Evolutionary conservation across 306 rosid genomes (phyloP).

Genomic region (Dryas octopetala): DNA sequence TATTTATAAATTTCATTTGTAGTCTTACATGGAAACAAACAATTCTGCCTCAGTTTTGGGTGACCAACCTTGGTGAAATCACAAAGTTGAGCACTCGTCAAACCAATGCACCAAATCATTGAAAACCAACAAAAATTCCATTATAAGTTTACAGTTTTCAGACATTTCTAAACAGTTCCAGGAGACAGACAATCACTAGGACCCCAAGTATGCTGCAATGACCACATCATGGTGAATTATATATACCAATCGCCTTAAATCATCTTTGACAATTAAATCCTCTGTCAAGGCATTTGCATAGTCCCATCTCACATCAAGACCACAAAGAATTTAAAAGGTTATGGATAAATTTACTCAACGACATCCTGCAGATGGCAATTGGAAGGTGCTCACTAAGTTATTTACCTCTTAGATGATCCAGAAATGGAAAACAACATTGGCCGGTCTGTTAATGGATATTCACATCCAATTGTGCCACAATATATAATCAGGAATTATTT

Average conservation of each 20-base stretch:
- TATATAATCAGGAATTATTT: neutral
- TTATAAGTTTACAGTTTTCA: neutral
- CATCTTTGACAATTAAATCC: neutral
- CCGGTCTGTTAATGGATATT: neutral
- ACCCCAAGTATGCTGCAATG: neutral
- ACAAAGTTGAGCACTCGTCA: neutral
- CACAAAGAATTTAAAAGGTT: neutral
- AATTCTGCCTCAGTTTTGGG: neutral
- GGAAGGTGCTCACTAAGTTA: neutral
- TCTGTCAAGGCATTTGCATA: neutral
- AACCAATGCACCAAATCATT: neutral
- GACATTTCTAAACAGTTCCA: neutral
- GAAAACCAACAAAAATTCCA: neutral
- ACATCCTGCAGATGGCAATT: conserved; percentile 8
- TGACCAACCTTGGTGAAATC: neutral
- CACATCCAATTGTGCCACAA: no score
- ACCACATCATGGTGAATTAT: neutral
- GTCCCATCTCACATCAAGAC: neutral
- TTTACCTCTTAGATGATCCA: neutral
- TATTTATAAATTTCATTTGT: neutral
- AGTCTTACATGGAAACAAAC: neutral
- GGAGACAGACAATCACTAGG: neutral
- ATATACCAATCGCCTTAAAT: neutral
- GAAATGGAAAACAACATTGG: neutral
- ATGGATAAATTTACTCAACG: neutral